Base-by-base conservation (phyloP, 371 early-diverging fungal genomes). In the Mortierella sp. region DNA sequence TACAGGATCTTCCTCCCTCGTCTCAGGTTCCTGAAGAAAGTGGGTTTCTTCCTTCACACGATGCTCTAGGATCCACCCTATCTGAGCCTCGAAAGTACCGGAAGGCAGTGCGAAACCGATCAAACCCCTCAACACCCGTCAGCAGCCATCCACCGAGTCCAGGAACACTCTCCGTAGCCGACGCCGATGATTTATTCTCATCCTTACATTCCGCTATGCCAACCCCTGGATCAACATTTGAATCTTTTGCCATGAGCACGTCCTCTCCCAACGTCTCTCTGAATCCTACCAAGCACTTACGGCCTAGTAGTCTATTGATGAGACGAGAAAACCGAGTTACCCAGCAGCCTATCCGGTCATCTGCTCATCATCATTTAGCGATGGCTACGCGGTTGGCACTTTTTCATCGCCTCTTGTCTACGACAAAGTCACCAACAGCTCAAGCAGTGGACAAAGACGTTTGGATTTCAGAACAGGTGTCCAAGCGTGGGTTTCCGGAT, bases 131-230 rank as follows among this genome's bases (percentile, higher is more conserved):
- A 9, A 76, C 76, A 37, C 76, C 76, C 0, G 50, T 60, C 28
- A 54, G 57, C 50, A 68, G 69, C 22, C 76, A 68, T 45, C 76
- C 76, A 19, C 64, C 76, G 7, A 76, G 76, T n/a, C 76, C 76
- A 16, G 63, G 68, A 16, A 19, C 47, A 1, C 37, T 52, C 60
- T 92, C 94, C 25, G 85, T 84, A 79, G 91, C 93, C 60, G 79
- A 80, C 64, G 94, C 92, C 4, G 66, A 66, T 48, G 63, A 61
- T 21, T n/a, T 40, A 3, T 45, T 60, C 22, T 58, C 67, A 37
- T 41, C 61, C 2, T n/a, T 28, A 3, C 37, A 60, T 2, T 49
- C 57, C 19, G 46, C 56, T 21, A 28, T 43, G 3, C 27, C 60
- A 1, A 34, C 29, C 1, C 9, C 51, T 39, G 54, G 71, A 34